A percentile compares a stretch with the other conserved stretches of the same genome.
Evolutionary conservation across 2,329 filamentous ascomycete genomes (phyloP).

Genomic region (Colletotrichum kahawae): DNA sequence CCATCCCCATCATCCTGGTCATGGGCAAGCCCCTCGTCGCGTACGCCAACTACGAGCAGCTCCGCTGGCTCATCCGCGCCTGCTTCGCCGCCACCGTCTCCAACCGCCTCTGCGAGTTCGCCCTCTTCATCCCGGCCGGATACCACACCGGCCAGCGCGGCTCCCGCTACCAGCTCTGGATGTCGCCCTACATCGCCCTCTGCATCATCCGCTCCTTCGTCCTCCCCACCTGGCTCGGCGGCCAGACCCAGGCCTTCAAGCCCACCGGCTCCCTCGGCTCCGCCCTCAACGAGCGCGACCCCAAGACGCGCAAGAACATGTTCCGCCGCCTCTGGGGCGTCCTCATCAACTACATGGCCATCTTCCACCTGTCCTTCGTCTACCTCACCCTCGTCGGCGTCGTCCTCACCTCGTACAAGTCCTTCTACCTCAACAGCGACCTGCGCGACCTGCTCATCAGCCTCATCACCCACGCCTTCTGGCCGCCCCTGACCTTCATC

Average conservation of each 20-base stretch:
- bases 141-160: constrained; percentile 65
- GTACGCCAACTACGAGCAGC: constrained; percentile 55
- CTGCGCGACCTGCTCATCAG: constrained; percentile 50
- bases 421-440: constrained; percentile 43
- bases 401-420: constrained; percentile 54
- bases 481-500: constrained; percentile 64
- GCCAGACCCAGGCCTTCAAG: constrained; percentile 62
- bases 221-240: constrained; percentile 64
- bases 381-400: constrained; percentile 57
- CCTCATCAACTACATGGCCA: constrained; percentile 59
- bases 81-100: constrained; percentile 56
- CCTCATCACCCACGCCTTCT: constrained; percentile 65
- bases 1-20: constrained; percentile 63
- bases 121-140: constrained; percentile 63
- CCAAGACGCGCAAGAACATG: constrained; percentile 55
- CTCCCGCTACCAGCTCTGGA: constrained; percentile 63
- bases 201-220: constrained; percentile 63
- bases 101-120: constrained; percentile 61
- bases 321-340: constrained; percentile 58
- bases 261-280: constrained; percentile 63
- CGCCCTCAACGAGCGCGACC: constrained; percentile 62
- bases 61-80: constrained; percentile 62
- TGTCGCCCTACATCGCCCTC: constrained; percentile 65
- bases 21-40: constrained; percentile 63
- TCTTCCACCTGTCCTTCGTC: constrained; percentile 60